Evolutionary conservation across 495 filamentous ascomycete genomes (phyloP).

Genomic region (Hypoxylon intermedium): DNA sequence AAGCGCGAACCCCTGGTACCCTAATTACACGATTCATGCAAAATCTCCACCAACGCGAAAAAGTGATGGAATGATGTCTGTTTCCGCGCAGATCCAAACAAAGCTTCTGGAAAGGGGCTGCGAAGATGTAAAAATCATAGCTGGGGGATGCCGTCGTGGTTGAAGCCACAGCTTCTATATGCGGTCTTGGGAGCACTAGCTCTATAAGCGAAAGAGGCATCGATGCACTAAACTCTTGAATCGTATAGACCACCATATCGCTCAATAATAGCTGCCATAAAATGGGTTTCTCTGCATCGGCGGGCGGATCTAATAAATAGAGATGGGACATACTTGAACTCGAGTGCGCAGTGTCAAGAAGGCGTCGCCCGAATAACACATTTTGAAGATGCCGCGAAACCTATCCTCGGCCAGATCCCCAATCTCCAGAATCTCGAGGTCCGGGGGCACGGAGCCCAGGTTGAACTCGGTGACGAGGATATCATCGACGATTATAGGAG

Average conservation of each 20-base stretch:
- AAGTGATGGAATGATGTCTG: constrained; percentile 4
- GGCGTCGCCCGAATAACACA: constrained; percentile 95
- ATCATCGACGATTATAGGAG: constrained; percentile 98
- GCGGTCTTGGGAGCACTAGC: constrained; percentile 22
- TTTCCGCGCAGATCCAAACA: constrained; percentile 21
- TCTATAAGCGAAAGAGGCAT: constrained; percentile 3
- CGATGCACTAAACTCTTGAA: constrained; percentile 4
- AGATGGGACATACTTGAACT: constrained; percentile 71
- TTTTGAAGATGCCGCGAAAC: constrained; percentile 98
- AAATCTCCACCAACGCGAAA: constrained; percentile 32
- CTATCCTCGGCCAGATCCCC: constrained; percentile 96
- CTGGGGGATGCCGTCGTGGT: neutral
- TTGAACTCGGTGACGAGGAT: constrained; percentile 98
- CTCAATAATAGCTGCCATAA: constrained; percentile 9
- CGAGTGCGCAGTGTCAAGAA: constrained; percentile 92
- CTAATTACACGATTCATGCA: constrained; percentile 40
- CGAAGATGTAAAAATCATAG: neutral
- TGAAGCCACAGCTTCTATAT: constrained; percentile 5
- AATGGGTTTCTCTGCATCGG: constrained; percentile 5
- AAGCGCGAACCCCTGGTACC: constrained; percentile 33
- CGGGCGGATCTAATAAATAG: constrained; percentile 14
- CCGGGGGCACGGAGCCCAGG: constrained; percentile 87
- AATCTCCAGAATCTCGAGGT: constrained; percentile 95
- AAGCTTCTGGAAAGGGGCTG: constrained; percentile 15
- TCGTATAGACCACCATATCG: constrained; percentile 2